A percentile compares a stretch with the other conserved stretches of the same genome.
Conservation (phyloP, 2,329 filamentous ascomycete species). For the Botryotinia convoluta region DNA sequence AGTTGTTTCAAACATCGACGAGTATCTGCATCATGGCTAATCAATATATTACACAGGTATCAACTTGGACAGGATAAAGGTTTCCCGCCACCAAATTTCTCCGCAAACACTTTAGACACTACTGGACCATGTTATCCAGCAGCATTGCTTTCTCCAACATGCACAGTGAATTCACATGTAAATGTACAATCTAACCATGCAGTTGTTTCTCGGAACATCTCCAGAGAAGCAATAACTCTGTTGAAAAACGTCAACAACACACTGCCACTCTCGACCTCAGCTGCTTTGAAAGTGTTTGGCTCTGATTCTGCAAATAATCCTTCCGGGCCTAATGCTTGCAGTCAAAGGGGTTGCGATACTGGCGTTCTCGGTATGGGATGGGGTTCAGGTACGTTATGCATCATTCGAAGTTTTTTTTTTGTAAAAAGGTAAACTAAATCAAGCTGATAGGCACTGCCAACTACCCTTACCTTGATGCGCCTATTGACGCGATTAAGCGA, state of each 20-base stretch:
- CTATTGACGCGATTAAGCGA: constrained; percentile 65
- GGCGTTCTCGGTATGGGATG: constrained; percentile 72
- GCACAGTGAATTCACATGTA: constrained; percentile 68
- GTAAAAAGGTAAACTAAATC: constrained; percentile 22
- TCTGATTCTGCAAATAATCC: constrained; percentile 52
- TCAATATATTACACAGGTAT: constrained; percentile 38
- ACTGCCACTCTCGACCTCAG: constrained; percentile 46
- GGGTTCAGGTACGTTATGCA: constrained; percentile 70
- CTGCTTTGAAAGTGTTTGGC: constrained; percentile 46
- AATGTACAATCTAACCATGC: constrained; percentile 54
- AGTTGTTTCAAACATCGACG: not conserved
- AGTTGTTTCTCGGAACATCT: constrained; percentile 49
- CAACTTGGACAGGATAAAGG: constrained; percentile 57
- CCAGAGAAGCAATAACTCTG: constrained; percentile 55
- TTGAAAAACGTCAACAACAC: constrained; percentile 62
- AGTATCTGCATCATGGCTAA: not conserved
- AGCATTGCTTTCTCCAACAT: constrained; percentile 56
- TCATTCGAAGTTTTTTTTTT: constrained; percentile 39
- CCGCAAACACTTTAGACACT: constrained; percentile 54
- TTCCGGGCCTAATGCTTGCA: constrained; percentile 64
- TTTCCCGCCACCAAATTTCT: constrained; percentile 58
- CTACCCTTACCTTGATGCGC: constrained; percentile 74
- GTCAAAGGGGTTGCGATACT: constrained; percentile 53
- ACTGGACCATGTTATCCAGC: constrained; percentile 57
- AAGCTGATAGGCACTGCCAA: constrained; percentile 64